Evolutionary conservation across 2,329 filamentous ascomycete species (phyloP).

Genomic region (Cryphonectria naterciae): DNA sequence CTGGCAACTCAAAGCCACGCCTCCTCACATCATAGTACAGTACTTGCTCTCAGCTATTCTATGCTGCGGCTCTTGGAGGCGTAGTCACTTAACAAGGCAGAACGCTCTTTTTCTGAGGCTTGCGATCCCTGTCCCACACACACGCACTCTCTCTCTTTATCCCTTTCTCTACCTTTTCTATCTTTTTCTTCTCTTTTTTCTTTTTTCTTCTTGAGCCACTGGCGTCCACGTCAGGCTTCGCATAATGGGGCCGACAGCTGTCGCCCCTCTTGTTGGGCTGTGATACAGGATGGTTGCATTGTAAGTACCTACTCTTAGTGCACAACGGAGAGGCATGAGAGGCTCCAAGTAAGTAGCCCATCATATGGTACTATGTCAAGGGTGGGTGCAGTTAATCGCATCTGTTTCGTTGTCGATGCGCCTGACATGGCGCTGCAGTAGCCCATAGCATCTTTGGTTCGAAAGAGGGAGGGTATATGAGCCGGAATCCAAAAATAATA

Average conservation of each 20-base stretch:
- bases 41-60: background rate
- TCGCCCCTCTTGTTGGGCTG: background rate
- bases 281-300: background rate
- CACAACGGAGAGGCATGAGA: background rate
- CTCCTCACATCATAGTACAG: background rate
- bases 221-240: background rate
- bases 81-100: background rate
- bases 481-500: background rate
- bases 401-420: constrained; percentile 18
- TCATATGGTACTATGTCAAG: background rate
- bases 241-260: background rate
- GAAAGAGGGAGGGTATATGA: constrained; percentile 20
- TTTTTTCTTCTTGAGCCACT: background rate
- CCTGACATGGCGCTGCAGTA: constrained; percentile 10
- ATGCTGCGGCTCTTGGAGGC: background rate
- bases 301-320: background rate
- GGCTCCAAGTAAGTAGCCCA: background rate
- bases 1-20: too few relatives aligned
- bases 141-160: too few relatives aligned
- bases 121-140: background rate
- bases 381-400: background rate
- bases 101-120: background rate
- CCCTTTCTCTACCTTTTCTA: too few relatives aligned
- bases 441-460: constrained; percentile 2
- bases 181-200: background rate